phyloP scores from a whole-genome alignment of 352 stramenopile genomes.

The Phytophthora pini region DNA sequence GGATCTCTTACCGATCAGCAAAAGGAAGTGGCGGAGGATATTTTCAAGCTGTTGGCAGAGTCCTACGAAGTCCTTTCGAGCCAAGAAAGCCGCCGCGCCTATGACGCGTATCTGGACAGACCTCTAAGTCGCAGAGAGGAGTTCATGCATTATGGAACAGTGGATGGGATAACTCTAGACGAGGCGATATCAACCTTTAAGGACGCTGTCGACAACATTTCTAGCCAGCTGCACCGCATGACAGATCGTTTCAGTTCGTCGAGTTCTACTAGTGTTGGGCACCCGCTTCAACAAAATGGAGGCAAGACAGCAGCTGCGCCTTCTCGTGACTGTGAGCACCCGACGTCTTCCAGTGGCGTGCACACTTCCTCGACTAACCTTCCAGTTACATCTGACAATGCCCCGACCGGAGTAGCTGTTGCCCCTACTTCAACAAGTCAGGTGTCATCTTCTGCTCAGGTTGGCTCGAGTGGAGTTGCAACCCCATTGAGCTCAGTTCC shows the following conservation, averaged over 20 bases:
- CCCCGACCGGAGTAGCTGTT: constrained; percentile 5
- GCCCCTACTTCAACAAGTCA: constrained; percentile 12
- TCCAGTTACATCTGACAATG: constrained; percentile 21
- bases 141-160: constrained; percentile 75
- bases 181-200: constrained; percentile 82
- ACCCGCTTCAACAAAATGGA: constrained; percentile 53
- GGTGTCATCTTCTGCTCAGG: constrained; percentile 11
- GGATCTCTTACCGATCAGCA: constrained; percentile 49
- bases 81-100: constrained; percentile 49
- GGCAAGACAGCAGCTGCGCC: constrained; percentile 24
- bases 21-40: constrained; percentile 69
- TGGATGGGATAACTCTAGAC: constrained; percentile 78
- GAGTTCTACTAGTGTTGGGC: constrained; percentile 70
- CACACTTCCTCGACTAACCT: constrained; percentile 17
- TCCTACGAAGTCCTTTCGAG: constrained; percentile 85
- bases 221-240: constrained; percentile 51
- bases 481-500: constrained; percentile 11
- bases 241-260: constrained; percentile 73
- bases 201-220: constrained; percentile 67
- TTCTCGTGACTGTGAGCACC: constrained; percentile 9
- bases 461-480: constrained; percentile 18
- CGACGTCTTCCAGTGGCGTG: constrained; percentile 1
- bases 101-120: constrained; percentile 67
- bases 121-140: constrained; percentile 64
- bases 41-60: constrained; percentile 86